Base-by-base conservation (phyloP, 176 grass and related monocot species). In the Triticum timopheevii region DNA sequence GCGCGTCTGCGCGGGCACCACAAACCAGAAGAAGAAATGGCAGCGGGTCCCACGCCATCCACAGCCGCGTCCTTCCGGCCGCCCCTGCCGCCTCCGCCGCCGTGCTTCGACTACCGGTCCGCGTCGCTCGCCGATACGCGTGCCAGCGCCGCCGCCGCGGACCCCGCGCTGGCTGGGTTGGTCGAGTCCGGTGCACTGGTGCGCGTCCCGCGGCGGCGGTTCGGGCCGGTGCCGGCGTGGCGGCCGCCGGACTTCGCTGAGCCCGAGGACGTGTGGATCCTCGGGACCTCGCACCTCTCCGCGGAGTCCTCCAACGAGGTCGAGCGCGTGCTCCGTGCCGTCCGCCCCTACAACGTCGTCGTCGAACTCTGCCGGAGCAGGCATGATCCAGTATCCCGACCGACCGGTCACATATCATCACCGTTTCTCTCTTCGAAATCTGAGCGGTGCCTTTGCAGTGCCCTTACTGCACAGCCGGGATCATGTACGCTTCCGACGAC, bases 311-410 rank as follows among this genome's bases (percentile, higher is more conserved):
- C 80, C 61, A 68, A 69, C 56, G 81, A 95, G 31, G 96, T 95
- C 13, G 93, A 93, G 77, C 91, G 88, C 62, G 93, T 98, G 52
- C 86, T 95, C 77, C 86, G 86, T 63, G 88, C 89, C 13, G 68
- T 98, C 25, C 81, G 62, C 10, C 96, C 96, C 2, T 93, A 95
- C 76, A 98, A 98, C 85, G 90, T 98, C 54, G 91, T 98, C 47
- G 96, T 98, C 20, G 96, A 98, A 90, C 93, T 98, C 80, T 98
- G 96, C 83, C 82, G 96, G 59, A 91, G 96, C 96, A 98, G 96
- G 96, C 96, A 89, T 89, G 95, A 33, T 3, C 68, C 3, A 28
- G 24, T 44, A 50, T 3, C 73, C 47, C 27, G 45, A 6, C 30
- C 45, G 25, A 31, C 34, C 79, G 16, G 13, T 74, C 40, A 36